These are phyloP conservation scores for Stephanodiscus minutulus DNA, from an alignment of 108 stramenopile species.

Conservation along the genomic window DNA sequence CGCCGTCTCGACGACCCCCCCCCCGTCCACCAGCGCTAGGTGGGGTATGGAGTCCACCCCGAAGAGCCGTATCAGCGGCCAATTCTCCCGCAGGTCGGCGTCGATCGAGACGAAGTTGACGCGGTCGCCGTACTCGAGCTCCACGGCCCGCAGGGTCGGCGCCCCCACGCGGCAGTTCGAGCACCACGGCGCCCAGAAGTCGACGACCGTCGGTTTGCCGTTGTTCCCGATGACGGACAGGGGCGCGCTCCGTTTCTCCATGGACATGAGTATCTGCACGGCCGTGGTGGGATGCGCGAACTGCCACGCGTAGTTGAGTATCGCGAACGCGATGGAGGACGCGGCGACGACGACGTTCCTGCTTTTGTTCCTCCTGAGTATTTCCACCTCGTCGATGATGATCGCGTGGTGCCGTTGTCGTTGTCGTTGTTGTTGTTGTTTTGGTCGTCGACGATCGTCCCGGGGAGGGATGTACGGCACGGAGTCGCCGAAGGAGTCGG, in stretches of 20 bases:
- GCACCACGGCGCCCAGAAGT: slow-evolving; percentile 90
- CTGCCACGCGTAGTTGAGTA: slow-evolving; percentile 69
- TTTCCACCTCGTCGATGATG: too few species aligned
- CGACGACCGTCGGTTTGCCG: slow-evolving; percentile 76
- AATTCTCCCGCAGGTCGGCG: slow-evolving; percentile 55
- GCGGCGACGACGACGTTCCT: slow-evolving; percentile 66
- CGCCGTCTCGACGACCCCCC: slow-evolving; percentile 84
- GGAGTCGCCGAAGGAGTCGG: too few species aligned
- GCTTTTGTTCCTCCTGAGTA: too few species aligned
- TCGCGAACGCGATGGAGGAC: slow-evolving; percentile 57
- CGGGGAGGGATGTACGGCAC: too few species aligned
- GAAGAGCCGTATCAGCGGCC: slow-evolving; percentile 72
- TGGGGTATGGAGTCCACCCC: slow-evolving; percentile 89
- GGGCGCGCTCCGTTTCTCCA: slow-evolving; percentile 68
- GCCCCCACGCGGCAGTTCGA: slow-evolving; percentile 76
- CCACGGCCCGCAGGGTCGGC: slow-evolving; percentile 63
- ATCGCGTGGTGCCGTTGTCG: too few species aligned
- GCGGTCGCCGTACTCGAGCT: slow-evolving; percentile 65
- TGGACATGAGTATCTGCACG: slow-evolving; percentile 58
- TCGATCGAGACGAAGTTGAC: slow-evolving; percentile 86
- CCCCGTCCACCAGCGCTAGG: slow-evolving; percentile 62
- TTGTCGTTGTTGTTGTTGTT: too few species aligned
- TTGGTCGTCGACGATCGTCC: too few species aligned
- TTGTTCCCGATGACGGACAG: slow-evolving; percentile 66
- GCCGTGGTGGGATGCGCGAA: slow-evolving; percentile 74